phyloP scores from a whole-genome alignment of 1,284 basidiomycete genomes.

The Fomitopsis palustris region DNA sequence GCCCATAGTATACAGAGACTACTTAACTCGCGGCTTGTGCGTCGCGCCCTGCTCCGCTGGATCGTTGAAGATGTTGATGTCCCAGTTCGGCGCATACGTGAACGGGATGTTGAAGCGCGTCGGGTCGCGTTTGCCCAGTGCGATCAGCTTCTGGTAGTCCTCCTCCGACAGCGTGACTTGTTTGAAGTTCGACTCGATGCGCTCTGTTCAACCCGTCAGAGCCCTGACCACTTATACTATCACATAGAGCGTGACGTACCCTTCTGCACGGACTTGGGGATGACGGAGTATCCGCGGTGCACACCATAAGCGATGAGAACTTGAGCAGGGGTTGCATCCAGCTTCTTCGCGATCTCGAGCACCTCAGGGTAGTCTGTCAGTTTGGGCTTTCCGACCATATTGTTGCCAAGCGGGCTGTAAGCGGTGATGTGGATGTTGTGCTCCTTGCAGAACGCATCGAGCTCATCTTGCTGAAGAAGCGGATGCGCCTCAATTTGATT shows the following conservation, averaged over 20 bases:
- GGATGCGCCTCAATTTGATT: slow-evolving; percentile 91
- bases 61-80: slow-evolving; percentile 67
- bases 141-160: slow-evolving; percentile 45
- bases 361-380: slow-evolving; percentile 61
- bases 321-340: slow-evolving; percentile 46
- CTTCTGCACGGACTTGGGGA: slow-evolving; percentile 46
- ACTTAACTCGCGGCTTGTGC: slow-evolving; percentile 41
- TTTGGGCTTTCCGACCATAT: slow-evolving; percentile 57
- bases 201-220: slow-evolving; percentile 20
- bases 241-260: slow-evolving; percentile 3
- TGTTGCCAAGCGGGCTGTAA: slow-evolving; percentile 85
- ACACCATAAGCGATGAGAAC: slow-evolving; percentile 50
- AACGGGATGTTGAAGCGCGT: slow-evolving; percentile 65
- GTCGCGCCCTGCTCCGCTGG: slow-evolving; percentile 51
- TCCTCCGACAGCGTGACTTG: slow-evolving; percentile 47
- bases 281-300: slow-evolving; percentile 37
- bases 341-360: slow-evolving; percentile 43
- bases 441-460: slow-evolving; percentile 64
- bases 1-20: background rate
- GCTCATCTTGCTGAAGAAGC: slow-evolving; percentile 66
- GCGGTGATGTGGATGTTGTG: slow-evolving; percentile 81
- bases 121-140: slow-evolving; percentile 50
- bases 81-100: slow-evolving; percentile 61
- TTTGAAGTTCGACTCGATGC: slow-evolving; percentile 54
- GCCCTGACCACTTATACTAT: no score